Evolutionary conservation across 306 rosid species (phyloP).

Genomic region (Medicago arabica): DNA sequence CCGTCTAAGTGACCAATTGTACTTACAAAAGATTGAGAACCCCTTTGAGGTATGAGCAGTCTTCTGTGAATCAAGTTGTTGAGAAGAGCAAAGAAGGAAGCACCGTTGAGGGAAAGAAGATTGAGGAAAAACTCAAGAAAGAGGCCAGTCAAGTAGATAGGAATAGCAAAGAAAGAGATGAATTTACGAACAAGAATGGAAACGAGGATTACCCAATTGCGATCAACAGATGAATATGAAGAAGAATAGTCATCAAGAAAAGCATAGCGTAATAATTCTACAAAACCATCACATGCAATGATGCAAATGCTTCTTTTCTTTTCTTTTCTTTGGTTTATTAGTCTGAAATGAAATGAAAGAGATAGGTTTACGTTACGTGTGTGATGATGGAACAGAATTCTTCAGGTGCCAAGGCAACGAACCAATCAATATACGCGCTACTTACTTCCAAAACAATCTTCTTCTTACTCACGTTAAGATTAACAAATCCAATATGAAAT

Average conservation of each 20-base stretch:
- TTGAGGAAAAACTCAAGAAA: constrained; percentile 69
- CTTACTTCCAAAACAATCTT: too few species aligned
- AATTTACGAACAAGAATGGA: constrained; percentile 63
- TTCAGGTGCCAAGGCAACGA: too few species aligned
- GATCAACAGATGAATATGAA: neutral
- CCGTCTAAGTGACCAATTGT: constrained; percentile 69
- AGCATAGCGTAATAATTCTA: too few species aligned
- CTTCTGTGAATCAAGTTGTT: constrained; percentile 56
- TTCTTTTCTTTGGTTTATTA: too few species aligned
- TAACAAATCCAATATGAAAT: too few species aligned
- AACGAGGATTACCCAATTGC: constrained; percentile 54
- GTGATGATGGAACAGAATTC: too few species aligned
- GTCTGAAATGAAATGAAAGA: too few species aligned
- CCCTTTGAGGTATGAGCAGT: constrained; percentile 65
- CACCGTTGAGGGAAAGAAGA: constrained; percentile 65
- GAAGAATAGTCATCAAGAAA: neutral
- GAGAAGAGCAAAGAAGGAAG: constrained; percentile 53
- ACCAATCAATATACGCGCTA: too few species aligned
- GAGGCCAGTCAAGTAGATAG: constrained; percentile 69
- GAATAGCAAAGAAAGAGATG: constrained; percentile 57
- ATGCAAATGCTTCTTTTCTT: too few species aligned
- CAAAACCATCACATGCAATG: too few species aligned
- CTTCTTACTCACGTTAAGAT: too few species aligned
- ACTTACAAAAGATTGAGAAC: constrained; percentile 65
- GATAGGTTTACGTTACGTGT: too few species aligned